Evolutionary conservation across 2,329 filamentous ascomycete species (phyloP), one percentile per base, ranked within the genome.

Genomic region (Fusarium brevicatenulatum): DNA sequence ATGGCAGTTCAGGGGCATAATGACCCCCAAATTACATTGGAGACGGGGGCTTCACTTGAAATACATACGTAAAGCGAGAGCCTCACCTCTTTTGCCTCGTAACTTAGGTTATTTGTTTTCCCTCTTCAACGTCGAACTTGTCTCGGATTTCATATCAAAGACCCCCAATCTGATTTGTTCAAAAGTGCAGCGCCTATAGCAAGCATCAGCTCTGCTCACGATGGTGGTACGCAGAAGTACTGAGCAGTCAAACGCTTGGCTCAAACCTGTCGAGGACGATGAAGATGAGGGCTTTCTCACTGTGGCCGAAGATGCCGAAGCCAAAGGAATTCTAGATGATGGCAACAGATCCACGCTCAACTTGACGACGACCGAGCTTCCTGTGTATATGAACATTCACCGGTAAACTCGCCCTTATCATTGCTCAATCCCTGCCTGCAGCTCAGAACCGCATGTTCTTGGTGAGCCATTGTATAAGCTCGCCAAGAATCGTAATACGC

Each of bases 311-410:
- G 76, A 78, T 58, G 76, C 72, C 5, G 76, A 78, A 47, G 73
- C 76, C 25, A 77, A 77, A 55, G 76, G 73, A 40, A 77, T 75
- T 30, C 76, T 78, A 32, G 76, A 71, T 18, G 73, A 78, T 25
- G 76, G 66, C 39, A 75, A 73, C 54, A 70, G 53, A 37, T 75
- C 74, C 32, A 77, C 73, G 1, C 70, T 78, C 49, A 69, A 78
- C 43, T 69, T 78, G 40, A 47, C 53, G 18, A 76, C 76, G 9
- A 66, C 66, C 39, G 65, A 68, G 15, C 70, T 78, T 16, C 76
- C 76, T 21, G 74, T 78, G n/a, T 78, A 78, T 53, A 78, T 78
- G 76, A 78, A 73, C 13, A 78, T 78, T 67, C 76, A 78, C 64
- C 76, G 76, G 76, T 78, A 76, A 76, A 62, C 54, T 65, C 25